A percentile compares a stretch with the other conserved stretches of the same genome.
phyloP scores from a whole-genome alignment of 2,329 filamentous ascomycete genomes.

The Colletotrichum zoysiae region DNA sequence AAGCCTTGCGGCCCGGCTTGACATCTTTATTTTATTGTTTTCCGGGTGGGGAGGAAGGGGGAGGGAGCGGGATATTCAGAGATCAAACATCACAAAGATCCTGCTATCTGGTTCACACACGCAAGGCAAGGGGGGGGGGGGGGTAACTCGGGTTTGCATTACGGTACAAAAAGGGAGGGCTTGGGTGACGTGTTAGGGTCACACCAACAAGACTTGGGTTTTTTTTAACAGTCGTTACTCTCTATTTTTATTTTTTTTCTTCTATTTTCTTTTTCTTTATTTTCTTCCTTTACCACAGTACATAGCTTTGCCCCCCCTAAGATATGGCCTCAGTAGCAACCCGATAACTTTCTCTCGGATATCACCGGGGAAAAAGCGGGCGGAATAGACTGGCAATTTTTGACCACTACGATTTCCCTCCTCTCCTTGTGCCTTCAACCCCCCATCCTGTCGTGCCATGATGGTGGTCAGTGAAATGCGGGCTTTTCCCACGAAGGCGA shows the following conservation, averaged over 20 bases:
- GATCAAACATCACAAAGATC: constrained; percentile 19
- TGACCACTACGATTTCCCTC: neutral
- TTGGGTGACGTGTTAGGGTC: neutral
- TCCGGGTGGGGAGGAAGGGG: no score
- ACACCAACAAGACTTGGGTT: neutral
- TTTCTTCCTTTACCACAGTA: constrained; percentile 12
- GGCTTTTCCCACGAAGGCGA: neutral
- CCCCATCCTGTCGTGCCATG: no score
- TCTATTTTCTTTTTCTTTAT: no score
- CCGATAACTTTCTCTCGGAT: neutral
- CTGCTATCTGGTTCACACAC: constrained; percentile 1
- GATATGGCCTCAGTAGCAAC: neutral
- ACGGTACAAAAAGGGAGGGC: constrained; percentile 30
- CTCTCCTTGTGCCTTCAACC: neutral
- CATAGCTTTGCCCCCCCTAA: constrained; percentile 15
- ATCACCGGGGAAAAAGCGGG: neutral
- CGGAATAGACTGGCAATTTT: constrained; percentile 28
- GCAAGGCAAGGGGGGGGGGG: neutral
- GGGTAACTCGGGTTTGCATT: constrained; percentile 24
- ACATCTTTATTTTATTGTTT: neutral
- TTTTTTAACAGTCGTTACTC: constrained; percentile 26
- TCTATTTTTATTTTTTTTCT: neutral
- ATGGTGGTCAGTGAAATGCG: neutral
- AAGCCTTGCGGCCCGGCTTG: neutral
- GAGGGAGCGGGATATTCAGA: neutral